Base-by-base conservation (phyloP, 768 basidiomycete species). In the Serendipita sp. region DNA sequence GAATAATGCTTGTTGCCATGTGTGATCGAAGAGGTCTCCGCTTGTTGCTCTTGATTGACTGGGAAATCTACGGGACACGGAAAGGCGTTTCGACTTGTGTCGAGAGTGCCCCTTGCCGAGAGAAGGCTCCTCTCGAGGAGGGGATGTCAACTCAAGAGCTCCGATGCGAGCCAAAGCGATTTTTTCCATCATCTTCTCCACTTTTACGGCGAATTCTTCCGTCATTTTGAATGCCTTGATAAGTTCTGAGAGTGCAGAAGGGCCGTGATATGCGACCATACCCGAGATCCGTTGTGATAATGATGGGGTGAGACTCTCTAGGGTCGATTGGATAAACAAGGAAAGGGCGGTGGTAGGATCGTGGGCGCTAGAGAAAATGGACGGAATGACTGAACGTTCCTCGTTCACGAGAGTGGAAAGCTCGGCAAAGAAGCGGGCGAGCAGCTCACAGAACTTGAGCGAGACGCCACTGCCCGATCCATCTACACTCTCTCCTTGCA, bases 1-100 rank as follows among this genome's bases (percentile, higher is more conserved):
- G 72, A 93, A 96, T 15, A 99, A 77, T 62, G 88, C 86, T 64
- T 86, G 86, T 70, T 97, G 92, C 96, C 96, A 98, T 18, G 67
- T 62, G 64, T 44, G 15, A 65, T 86, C 85, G 68, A 81, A 72
- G 35, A 73, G 74, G 51, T 80, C 78, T 18, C 70, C 63, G 7
- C 51, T 28, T 18, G 63, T 65, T 11, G 54, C 62, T 28, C 38
- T 70, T 8, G 66, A 68, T 67, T 74, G 71, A 63, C 72, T 70
- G 65, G 75, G 73, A 45, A 75, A 66, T 53, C 74, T 69, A 48
- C 68, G 73, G 54, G 76, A 72, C 46, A 75, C 72, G 2, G 76
- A 78, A 46, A 75, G 67, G 28, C 73, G 64, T 68, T 73, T 68
- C 56, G 70, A 69, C 58, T 68, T 13, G 48, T 70, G 47, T 69